phyloP scores from a whole-genome alignment of 306 rosid genomes.

The barrel medic (Medicago truncatula) region MtrunA17r5.0-ANR NC_053044.1:27681501-27682000 shows the following conservation, averaged over 20 bases:
- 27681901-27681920: too few relatives aligned
- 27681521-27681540: constrained; percentile 40
- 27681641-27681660: constrained; percentile 20
- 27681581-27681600: constrained; percentile 29
- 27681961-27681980: constrained; percentile 5
- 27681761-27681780: constrained; percentile 31
- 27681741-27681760: constrained; percentile 13
- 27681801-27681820: constrained; percentile 26
- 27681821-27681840: constrained; percentile 25
- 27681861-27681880: constrained; percentile 6
- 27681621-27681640: constrained; percentile 30
- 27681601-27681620: constrained; percentile 28
- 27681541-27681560: constrained; percentile 10
- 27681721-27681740: constrained; percentile 31
- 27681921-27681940: constrained; percentile 19
- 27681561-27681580: constrained; percentile 25
- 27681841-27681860: constrained; percentile 6
- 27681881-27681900: constrained; percentile 17
- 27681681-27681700: constrained; percentile 31
- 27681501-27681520: constrained; percentile 73
- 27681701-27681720: constrained; percentile 25
- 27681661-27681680: constrained; percentile 27
- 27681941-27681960: constrained; percentile 17
- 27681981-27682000: constrained; percentile 5
- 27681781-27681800: constrained; percentile 21